Conservation (phyloP, 768 basidiomycete genomes). For the Tylopilus felleus region DNA sequence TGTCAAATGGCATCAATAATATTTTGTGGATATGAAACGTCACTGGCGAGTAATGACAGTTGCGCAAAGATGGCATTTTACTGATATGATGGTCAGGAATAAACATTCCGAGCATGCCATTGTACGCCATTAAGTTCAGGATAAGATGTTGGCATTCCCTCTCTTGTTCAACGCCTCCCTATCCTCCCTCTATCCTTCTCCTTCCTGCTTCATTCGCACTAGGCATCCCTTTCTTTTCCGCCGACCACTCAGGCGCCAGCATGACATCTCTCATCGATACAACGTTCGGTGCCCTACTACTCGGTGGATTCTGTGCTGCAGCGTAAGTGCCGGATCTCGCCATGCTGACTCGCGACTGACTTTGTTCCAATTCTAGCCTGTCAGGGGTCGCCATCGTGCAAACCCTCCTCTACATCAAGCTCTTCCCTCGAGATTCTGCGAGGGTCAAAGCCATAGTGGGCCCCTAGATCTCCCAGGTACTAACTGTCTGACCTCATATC, state of each 20-base stretch:
- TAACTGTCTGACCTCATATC: neutral
- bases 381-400: slow-evolving; percentile 29
- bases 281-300: slow-evolving; percentile 29
- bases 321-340: slow-evolving; percentile 12
- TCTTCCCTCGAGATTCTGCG: slow-evolving; percentile 25
- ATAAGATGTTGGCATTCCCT: neutral
- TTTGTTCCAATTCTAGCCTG: slow-evolving; percentile 13
- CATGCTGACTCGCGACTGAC: neutral
- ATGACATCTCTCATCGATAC: slow-evolving; percentile 15
- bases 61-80: neutral
- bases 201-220: neutral
- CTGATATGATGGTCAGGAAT: neutral
- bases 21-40: neutral
- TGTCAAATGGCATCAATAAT: neutral
- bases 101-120: neutral
- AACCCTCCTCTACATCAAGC: slow-evolving; percentile 28
- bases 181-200: neutral
- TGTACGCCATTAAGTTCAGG: neutral
- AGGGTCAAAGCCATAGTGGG: slow-evolving; percentile 25
- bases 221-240: neutral
- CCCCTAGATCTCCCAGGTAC: neutral
- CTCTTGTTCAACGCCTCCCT: neutral
- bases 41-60: neutral
- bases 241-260: neutral
- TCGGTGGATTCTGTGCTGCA: slow-evolving; percentile 31